phyloP scores from a whole-genome alignment of 345 rosid genomes.

The Lumnitzera racemosa region DNA sequence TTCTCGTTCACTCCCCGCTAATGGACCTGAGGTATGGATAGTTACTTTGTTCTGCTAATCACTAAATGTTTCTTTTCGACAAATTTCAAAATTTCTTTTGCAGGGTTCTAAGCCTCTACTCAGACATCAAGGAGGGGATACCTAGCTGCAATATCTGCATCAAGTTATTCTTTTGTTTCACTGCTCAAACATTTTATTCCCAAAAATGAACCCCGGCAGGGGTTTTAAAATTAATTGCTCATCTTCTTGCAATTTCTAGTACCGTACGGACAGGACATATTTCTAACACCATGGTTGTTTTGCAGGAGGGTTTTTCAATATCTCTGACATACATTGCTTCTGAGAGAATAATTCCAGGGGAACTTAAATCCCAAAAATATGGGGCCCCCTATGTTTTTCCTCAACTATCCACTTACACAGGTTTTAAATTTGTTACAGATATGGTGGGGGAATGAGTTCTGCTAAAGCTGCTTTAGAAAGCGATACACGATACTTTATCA shows the following conservation, averaged over 20 bases:
- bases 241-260: neutral
- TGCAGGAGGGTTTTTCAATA: slow-evolving; percentile 88
- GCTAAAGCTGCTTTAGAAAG: slow-evolving; percentile 98
- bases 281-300: slow-evolving; percentile 19
- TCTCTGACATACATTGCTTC: slow-evolving; percentile 96
- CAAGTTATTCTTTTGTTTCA: slow-evolving; percentile 90
- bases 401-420: neutral
- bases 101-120: slow-evolving; percentile 87
- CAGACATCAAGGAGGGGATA: slow-evolving; percentile 91
- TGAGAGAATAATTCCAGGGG: slow-evolving; percentile 94
- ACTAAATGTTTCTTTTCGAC: neutral
- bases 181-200: slow-evolving; percentile 78
- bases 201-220: slow-evolving; percentile 89
- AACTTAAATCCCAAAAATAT: slow-evolving; percentile 8
- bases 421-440: slow-evolving; percentile 31
- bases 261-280: neutral
- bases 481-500: slow-evolving; percentile 50
- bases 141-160: slow-evolving; percentile 88
- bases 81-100: neutral
- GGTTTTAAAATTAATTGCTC: slow-evolving; percentile 5
- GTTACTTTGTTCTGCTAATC: neutral
- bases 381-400: neutral
- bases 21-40: slow-evolving; percentile 79
- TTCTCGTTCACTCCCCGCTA: slow-evolving; percentile 96
- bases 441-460: slow-evolving; percentile 99